Evolutionary conservation across 306 rosid species (phyloP), one percentile per base, ranked within the genome.

Genomic region (Dicorynia guianensis): DNA sequence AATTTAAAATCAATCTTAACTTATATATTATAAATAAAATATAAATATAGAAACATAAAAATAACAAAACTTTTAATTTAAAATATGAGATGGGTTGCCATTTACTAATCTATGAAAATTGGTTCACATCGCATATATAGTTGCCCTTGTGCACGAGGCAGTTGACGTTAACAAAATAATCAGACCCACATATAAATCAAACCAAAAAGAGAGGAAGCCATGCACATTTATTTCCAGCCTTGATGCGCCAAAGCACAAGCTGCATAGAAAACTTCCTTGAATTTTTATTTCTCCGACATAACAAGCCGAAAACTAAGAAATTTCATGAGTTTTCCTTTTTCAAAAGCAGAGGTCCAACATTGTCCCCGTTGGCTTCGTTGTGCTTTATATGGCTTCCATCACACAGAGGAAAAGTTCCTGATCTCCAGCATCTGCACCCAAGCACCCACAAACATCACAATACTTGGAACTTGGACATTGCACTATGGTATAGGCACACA

Each of bases 361-460:
- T 93, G 79, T 93, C 98, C 44, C 96, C 98, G 1, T 85, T 86
- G 34, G 92, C 98, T 75, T 91, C 91, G 80, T 93, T 93, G 81
- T 93, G 97, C 87, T 93, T 91, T 8, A 89, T 97, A 86, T 93
- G 98, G 79, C 92, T 82, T 69, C 98, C 98, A 69, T 93, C 96
- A 72, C 98, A 91, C 42, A 91, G 77, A 30, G 97, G 98, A 71
- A 93, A 93, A 54, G 98, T 93, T 39, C 85, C 89, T 12, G 98
- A 93, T 77, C 98, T 89, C 97, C 98, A 91, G 46, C 97, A 93
- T 67, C 98, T 93, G 83, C 63, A 81, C 48, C 76, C 58, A 76
- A n/a, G n/a, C n/a, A 59, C 35, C 54, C 50, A 38, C 53, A 52
- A 50, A 70, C 47, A 63, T 67, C 46, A 73, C 48, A 40, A 69